A percentile compares a stretch with the other conserved stretches of the same genome.
These are phyloP conservation scores for Ceratocystis alfenasii DNA, from an alignment of 2,329 filamentous ascomycete genomes.

Conservation along the genomic window DNA sequence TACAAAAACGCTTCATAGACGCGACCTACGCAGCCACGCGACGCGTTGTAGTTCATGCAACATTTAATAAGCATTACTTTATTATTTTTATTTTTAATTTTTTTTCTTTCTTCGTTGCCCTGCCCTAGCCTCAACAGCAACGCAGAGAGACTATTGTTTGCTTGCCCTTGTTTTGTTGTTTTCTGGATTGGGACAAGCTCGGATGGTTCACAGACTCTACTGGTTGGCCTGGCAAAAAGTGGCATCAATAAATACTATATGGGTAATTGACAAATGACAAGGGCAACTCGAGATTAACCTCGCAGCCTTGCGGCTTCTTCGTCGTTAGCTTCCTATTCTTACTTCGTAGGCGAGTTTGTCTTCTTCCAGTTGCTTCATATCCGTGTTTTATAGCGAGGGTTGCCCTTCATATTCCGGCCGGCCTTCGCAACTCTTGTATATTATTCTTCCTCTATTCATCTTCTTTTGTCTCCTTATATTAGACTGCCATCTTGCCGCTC, in stretches of 20 bases:
- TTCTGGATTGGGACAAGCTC: conserved; percentile 3
- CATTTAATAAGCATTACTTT: neutral
- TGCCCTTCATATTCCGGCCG: too few relatives aligned
- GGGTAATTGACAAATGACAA: neutral
- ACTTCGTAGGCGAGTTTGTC: too few relatives aligned
- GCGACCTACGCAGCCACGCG: neutral
- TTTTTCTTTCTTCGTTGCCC: neutral
- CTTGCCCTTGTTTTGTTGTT: neutral
- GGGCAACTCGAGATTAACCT: neutral
- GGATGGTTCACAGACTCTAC: neutral
- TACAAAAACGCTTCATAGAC: too few relatives aligned
- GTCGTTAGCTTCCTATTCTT: too few relatives aligned
- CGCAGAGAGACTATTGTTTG: too few relatives aligned
- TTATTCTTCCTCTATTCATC: neutral
- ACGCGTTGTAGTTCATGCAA: neutral
- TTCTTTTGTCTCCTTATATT: neutral
- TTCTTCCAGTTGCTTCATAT: too few relatives aligned
- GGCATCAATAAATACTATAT: neutral
- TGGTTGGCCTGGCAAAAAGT: conserved; percentile 13
- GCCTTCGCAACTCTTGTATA: too few relatives aligned
- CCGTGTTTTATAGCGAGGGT: too few relatives aligned
- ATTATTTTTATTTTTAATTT: neutral
- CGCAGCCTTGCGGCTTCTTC: too few relatives aligned
- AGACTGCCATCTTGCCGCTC: neutral
- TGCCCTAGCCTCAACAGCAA: neutral